Percentiles rank a stretch among this genome's conserved stretches.
These are phyloP conservation scores for Debaryomyces fabryi DNA, from an alignment of 1,139 yeast species.

Conservation along the genomic window DNA sequence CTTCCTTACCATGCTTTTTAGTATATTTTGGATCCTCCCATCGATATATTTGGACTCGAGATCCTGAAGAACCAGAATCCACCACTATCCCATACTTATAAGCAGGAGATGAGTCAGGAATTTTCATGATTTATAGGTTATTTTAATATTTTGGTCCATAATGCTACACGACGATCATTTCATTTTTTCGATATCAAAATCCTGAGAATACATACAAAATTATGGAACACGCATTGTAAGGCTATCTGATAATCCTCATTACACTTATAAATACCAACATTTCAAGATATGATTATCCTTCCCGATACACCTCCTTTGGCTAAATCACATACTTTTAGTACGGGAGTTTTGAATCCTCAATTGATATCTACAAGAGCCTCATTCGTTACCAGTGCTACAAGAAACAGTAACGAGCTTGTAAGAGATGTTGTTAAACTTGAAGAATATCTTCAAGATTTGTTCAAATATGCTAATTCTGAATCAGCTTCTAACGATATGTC, in stretches of 20 bases:
- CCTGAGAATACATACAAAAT: not conserved
- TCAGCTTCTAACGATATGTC: conserved; percentile 4
- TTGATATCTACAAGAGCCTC: conserved; percentile 22
- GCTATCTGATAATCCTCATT: not conserved
- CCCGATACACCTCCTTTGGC: conserved; percentile 26
- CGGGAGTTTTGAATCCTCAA: conserved; percentile 4
- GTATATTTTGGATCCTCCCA: conserved; percentile 56
- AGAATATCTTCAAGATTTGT: conserved; percentile 33
- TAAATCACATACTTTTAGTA: not conserved
- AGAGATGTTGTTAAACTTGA: conserved; percentile 37
- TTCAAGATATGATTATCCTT: conserved; percentile 22
- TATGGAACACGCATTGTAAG: not conserved
- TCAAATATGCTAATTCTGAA: conserved; percentile 15
- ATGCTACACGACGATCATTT: conserved; percentile 3
- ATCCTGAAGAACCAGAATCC: conserved; percentile 84
- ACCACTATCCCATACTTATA: conserved; percentile 68
- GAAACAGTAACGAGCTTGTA: conserved; percentile 33
- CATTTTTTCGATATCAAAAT: conserved; percentile 1
- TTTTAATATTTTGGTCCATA: not conserved
- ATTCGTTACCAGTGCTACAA: conserved; percentile 16
- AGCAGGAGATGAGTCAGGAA: conserved; percentile 8
- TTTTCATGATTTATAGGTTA: conserved; percentile 10
- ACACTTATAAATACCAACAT: not conserved
- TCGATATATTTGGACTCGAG: conserved; percentile 67
- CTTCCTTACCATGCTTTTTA: conserved; percentile 24